Percentiles rank a stretch among this genome's conserved stretches.
Evolutionary conservation across 2,329 filamentous ascomycete genomes (phyloP).

Genomic region (Aureobasidium namibiae): DNA sequence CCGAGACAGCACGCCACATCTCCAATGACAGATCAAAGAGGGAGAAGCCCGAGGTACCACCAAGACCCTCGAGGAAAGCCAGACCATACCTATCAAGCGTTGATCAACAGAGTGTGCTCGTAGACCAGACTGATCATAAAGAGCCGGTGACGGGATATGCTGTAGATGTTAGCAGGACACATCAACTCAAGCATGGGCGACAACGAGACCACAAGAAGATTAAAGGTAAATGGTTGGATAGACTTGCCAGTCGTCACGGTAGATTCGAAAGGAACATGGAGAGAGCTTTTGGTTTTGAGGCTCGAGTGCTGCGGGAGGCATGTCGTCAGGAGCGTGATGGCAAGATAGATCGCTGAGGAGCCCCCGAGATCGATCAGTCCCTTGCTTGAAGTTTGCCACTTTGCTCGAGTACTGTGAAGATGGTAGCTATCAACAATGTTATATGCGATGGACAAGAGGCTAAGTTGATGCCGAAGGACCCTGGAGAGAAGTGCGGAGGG

Average conservation of each 20-base stretch:
- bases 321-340: too few relatives aligned
- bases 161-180: background rate
- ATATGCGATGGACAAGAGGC: background rate
- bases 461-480: background rate
- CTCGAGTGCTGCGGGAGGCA: too few relatives aligned
- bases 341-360: too few relatives aligned
- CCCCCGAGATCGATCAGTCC: too few relatives aligned
- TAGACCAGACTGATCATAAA: background rate
- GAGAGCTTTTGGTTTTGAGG: too few relatives aligned
- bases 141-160: background rate
- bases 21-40: background rate
- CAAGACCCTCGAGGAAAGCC: background rate
- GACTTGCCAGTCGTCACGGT: too few relatives aligned
- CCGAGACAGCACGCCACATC: background rate
- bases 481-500: constrained; percentile 6
- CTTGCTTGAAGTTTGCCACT: too few relatives aligned
- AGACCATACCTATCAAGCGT: background rate
- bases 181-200: background rate
- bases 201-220: too few relatives aligned
- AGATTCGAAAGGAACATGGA: too few relatives aligned
- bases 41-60: background rate
- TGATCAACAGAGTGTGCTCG: background rate
- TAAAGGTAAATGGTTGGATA: too few relatives aligned
- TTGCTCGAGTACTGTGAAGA: too few relatives aligned
- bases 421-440: background rate